Base-by-base conservation (phyloP, 345 rosid species). In the Hevea brasiliensis region DNA sequence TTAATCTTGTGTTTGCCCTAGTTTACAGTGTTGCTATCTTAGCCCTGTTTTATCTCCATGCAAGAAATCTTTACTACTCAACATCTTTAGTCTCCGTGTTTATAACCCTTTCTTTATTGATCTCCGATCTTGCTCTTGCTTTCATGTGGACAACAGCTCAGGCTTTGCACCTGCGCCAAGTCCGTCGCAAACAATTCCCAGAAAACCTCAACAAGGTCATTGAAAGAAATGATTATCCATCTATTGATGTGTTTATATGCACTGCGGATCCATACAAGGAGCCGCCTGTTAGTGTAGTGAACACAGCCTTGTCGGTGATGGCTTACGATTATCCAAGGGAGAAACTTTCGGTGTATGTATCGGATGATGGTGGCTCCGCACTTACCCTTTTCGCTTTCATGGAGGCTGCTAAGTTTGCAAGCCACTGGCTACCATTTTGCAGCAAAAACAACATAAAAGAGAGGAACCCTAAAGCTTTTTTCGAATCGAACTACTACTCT, bases 301-400 rank as follows among this genome's bases (percentile, higher is more conserved):
- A 89, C 82, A 89, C 98, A 5, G 88, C 85, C 6, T 78, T 93
- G 60, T 93, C 98, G 0, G 89, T 85, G 57, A 81, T 93, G 92
- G 92, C 89, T 0, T 93, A 86, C 17, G 88, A 89, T 23, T 93
- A 91, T 77, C 98, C 97, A 7, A 17, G 80, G 2, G 84, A 88
- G 64, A 93, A 87, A 83, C 18, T 89, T 26, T 85, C 95, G 18
- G 83, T 93, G 23, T 93, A 53, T 45, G 65, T 76, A 13, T 76
- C 80, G 4, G 80, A 76, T 23, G 80, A 71, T 18, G 80, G 80
- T 11, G 75, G 80, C 65, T 76, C 80, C 0, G 75, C 65, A 8
- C 4, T 71, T 23, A 76, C 75, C 9, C 65, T 65, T 0, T 76
- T 76, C 58, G 74, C 80, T 56, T 71, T 76, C 47, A 47, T 71